These are phyloP conservation scores for Ceratonia siliqua DNA, from an alignment of 306 rosid genomes.

Conservation along the genomic window DNA sequence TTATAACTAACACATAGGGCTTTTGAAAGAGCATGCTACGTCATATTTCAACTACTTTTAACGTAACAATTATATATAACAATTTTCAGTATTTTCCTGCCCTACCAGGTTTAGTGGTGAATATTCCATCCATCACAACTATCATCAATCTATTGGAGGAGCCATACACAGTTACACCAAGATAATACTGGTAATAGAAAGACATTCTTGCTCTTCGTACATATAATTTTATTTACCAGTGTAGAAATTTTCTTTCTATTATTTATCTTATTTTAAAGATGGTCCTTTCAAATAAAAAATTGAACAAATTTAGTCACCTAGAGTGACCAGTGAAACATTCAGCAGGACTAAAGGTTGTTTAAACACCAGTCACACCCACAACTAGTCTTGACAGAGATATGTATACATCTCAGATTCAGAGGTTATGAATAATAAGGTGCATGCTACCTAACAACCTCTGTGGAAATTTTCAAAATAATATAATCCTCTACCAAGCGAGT, in stretches of 20 bases:
- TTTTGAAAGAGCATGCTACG: conserved; percentile 17
- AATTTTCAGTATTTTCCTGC: not conserved
- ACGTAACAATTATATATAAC: not conserved
- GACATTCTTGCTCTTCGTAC: not conserved
- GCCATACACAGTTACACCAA: conserved; percentile 1
- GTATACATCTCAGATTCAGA: conserved; percentile 7
- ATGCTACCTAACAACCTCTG: not conserved
- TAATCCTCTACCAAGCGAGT: not conserved
- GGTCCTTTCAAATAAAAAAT: conserved; percentile 27
- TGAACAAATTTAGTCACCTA: not conserved
- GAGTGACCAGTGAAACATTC: not conserved
- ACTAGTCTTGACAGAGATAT: not conserved
- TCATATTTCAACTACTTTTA: not conserved
- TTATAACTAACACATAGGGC: conserved; percentile 11
- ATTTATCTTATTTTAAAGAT: conserved; percentile 7
- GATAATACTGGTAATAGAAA: not conserved
- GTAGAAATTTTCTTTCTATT: not conserved
- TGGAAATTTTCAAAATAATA: not conserved
- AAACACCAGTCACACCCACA: not conserved
- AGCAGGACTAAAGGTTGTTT: not conserved
- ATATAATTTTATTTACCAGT: not conserved
- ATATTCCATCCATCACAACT: conserved; percentile 13
- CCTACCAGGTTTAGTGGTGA: not conserved
- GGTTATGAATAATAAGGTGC: conserved; percentile 16
- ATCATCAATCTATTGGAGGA: conserved; percentile 14